phyloP scores from a whole-genome alignment of 441 rosid species.

The Gossypium schwendimanii region DNA sequence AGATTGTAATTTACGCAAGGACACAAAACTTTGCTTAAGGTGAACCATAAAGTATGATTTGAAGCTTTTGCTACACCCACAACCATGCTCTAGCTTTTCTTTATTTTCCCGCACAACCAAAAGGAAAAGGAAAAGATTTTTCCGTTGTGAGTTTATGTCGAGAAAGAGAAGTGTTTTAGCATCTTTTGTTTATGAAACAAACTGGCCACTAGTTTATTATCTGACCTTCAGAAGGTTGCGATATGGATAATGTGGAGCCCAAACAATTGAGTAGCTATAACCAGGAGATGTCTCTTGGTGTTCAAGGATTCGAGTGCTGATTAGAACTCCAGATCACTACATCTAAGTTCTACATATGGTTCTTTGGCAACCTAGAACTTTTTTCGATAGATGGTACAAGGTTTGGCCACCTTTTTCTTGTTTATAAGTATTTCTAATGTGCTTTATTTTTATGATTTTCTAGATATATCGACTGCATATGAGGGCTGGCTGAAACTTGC shows the following conservation, averaged over 20 bases:
- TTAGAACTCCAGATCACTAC: neutral
- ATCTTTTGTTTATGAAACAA: neutral
- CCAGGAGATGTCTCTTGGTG: neutral
- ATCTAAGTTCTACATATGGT: neutral
- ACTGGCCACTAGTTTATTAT: neutral
- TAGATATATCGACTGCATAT: neutral
- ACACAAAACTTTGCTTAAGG: neutral
- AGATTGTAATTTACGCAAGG: neutral
- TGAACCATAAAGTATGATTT: neutral
- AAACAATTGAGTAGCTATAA: neutral
- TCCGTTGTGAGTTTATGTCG: neutral
- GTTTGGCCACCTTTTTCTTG: neutral
- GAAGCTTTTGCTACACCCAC: neutral
- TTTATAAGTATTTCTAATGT: neutral
- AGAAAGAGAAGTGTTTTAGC: neutral
- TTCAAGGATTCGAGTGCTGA: neutral
- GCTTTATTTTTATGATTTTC: neutral
- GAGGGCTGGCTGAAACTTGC: constrained; percentile 1
- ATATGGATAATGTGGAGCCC: neutral
- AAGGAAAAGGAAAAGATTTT: neutral
- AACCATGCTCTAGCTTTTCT: neutral
- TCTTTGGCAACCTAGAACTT: neutral
- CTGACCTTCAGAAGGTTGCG: neutral
- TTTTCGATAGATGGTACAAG: neutral
- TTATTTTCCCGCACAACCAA: neutral